Base-by-base conservation (phyloP, 768 basidiomycete genomes). In the Brasilioporus rufonigricans region DNA sequence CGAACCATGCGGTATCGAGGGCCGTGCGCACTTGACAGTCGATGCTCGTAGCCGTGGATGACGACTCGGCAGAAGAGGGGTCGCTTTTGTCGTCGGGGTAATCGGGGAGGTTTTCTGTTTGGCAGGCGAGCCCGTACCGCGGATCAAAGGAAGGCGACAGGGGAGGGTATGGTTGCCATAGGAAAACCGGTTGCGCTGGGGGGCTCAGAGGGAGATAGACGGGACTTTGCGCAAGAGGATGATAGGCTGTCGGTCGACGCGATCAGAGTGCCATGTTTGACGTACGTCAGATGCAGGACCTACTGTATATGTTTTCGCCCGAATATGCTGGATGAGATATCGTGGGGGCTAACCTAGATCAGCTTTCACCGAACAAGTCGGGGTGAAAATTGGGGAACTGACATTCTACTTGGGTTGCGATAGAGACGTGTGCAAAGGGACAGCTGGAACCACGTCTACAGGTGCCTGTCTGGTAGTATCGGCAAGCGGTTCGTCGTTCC, bases 101-200 rank as follows among this genome's bases (percentile, higher is more conserved):
- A 50, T 69, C 65, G 33, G 27, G 19, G 5, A 40, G 32, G 12
- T 44, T 31, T 31, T 65, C 61, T 19, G 43, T 29, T 5, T 46
- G 58, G 45, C 41, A 43, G 26, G 39, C 52, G 47, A 35, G 35
- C 27, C 54, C 58, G 35, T 58, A 64, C 19, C 31, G 45, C 16
- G 60, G 55, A 59, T 62, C 60, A 53, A 62, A 53, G 8, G 63
- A 56, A 21, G 57, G 43, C 3, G 56, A 57, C 3, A 55, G 36
- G 10, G 62, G 51, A 50, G 56, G 69, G 57, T 76, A 76, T 73
- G 66, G 64, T 63, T 57, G 67, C 62, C 53, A 61, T 53, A 61
- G 43, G 56, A 64, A 58, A 50, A 59, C 44, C 39, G 64, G 61
- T 35, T 58, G 60, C 0, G 35, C 29, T 46, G 57, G 63, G 32